Base-by-base conservation (phyloP, 495 filamentous ascomycete genomes). In the Neurospora sp. region DNA sequence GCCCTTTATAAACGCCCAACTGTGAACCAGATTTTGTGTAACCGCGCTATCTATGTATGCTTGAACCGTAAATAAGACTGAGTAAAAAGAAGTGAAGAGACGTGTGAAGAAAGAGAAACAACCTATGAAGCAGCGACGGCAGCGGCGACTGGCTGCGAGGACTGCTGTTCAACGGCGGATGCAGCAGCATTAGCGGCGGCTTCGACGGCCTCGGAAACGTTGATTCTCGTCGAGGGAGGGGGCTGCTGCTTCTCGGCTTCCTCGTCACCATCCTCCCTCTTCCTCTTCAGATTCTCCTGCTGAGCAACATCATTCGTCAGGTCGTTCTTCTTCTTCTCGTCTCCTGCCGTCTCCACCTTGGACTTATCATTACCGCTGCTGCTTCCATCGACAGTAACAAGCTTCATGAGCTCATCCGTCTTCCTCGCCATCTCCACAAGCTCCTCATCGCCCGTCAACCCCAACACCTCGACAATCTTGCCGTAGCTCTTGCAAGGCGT, bases 401-500 rank as follows among this genome's bases (percentile, higher is more conserved):
- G 85, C 37, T 87, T 87, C 7, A 94, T 80, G n/a, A 85, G 82
- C 71, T 86, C 78, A 77, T 97, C 93, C 14, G 90, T 83, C n/a
- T 85, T 86, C 38, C 80, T 81, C 6, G 93, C 93, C 73, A 78
- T 73, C 46, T 87, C 84, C 39, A 87, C 44, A 37, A 94, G 78
- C 69, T 91, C 85, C 9, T 89, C 86, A 3, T 46, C 42, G 42
- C 18, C 42, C 54, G 91, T 86, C 31, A 73, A 71, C 23, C 85
- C 85, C 31, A 98, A 79, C 20, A 84, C 79, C 72, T 88, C 84
- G 74, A 92, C 92, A 14, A 89, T 75, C 70, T 91, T 89, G 10
- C 78, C 79, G 76, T 97, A 94, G 70, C 86, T 89, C 81, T 89
- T 92, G 70, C 84, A 85, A 18, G 74, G 69, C 69, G 84, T 86